phyloP scores from a whole-genome alignment of 2,329 filamentous ascomycete species.

The Diaporthe aspalathi region DNA sequence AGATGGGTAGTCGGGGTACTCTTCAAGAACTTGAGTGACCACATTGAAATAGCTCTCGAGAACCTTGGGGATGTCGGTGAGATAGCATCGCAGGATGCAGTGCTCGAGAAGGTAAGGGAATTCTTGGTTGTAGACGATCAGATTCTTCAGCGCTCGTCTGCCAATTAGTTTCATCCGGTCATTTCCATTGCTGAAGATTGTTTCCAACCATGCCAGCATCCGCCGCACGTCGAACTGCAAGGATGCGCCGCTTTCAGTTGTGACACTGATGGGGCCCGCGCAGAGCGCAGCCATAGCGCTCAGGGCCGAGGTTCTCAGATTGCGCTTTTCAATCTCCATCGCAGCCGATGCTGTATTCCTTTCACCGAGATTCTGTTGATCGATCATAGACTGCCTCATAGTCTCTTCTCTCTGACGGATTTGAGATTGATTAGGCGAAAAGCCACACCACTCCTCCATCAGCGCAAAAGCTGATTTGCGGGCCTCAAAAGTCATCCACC shows the following conservation, averaged over 20 bases:
- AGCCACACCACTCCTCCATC: slow-evolving; percentile 99
- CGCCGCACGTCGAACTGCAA: slow-evolving; percentile 92
- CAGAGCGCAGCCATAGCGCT: slow-evolving; percentile 97
- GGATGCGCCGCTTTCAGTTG: slow-evolving; percentile 86
- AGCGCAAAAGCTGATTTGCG: slow-evolving; percentile 94
- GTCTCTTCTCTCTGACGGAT: slow-evolving; percentile 85
- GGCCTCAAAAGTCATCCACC: slow-evolving; percentile 98
- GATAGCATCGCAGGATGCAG: slow-evolving; percentile 91
- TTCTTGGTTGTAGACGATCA: slow-evolving; percentile 91
- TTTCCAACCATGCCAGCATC: slow-evolving; percentile 95
- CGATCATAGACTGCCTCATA: slow-evolving; percentile 86
- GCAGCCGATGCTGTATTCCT: slow-evolving; percentile 84
- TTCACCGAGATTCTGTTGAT: slow-evolving; percentile 81
- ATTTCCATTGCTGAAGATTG: slow-evolving; percentile 91
- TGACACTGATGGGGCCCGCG: slow-evolving; percentile 85
- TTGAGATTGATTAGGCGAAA: slow-evolving; percentile 88
- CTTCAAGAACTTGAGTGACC: slow-evolving; percentile 85
- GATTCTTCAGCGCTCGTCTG: slow-evolving; percentile 85
- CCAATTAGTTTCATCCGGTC: slow-evolving; percentile 94
- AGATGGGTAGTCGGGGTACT: slow-evolving; percentile 83
- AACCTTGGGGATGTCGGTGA: slow-evolving; percentile 82
- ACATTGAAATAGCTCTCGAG: slow-evolving; percentile 96
- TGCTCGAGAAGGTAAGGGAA: slow-evolving; percentile 87
- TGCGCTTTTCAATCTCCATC: slow-evolving; percentile 97
- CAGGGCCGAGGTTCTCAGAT: slow-evolving; percentile 87